Conservation (phyloP, 495 filamentous ascomycete species). For the Lophiotrema nucula region DNA sequence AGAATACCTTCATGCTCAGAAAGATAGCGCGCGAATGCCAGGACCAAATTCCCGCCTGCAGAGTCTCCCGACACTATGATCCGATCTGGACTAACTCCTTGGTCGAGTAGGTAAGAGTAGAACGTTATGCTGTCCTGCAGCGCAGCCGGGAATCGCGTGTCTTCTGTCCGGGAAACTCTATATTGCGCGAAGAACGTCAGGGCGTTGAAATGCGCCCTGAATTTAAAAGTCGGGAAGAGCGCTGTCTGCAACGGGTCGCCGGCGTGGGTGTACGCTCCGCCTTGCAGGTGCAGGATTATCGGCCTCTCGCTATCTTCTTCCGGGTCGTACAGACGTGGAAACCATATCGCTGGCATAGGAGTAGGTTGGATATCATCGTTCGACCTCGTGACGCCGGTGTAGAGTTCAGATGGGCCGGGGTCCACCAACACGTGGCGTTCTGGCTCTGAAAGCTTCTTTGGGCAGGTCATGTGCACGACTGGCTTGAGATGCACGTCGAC, state of each 20-base stretch:
- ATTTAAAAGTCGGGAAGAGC: conserved; percentile 22
- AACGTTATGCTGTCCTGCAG: conserved; percentile 32
- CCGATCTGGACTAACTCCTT: conserved; percentile 11
- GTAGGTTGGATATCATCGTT: conserved; percentile 3
- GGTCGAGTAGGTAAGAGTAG: conserved; percentile 27
- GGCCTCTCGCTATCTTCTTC: not conserved
- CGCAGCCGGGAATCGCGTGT: conserved; percentile 32
- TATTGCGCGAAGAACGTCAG: conserved; percentile 33
- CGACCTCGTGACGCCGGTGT: not conserved
- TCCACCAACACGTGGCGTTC: conserved; percentile 6
- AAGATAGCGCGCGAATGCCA: conserved; percentile 33
- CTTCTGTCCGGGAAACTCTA: conserved; percentile 11
- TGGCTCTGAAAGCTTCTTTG: too few species aligned
- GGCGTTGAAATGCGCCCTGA: conserved; percentile 26
- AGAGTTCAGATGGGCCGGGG: not conserved
- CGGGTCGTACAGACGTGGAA: not conserved
- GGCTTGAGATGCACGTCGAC: too few species aligned
- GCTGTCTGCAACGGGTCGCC: conserved; percentile 39
- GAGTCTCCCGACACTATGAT: conserved; percentile 34
- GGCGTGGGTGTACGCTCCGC: conserved; percentile 49
- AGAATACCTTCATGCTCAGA: conserved; percentile 6
- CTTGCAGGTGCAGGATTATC: conserved; percentile 51
- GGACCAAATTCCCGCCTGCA: conserved; percentile 34
- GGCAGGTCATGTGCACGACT: too few species aligned
- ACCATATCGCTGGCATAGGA: conserved; percentile 5